Evolutionary conservation across 768 basidiomycete species (phyloP).

Genomic region (Amanita rimosa): DNA sequence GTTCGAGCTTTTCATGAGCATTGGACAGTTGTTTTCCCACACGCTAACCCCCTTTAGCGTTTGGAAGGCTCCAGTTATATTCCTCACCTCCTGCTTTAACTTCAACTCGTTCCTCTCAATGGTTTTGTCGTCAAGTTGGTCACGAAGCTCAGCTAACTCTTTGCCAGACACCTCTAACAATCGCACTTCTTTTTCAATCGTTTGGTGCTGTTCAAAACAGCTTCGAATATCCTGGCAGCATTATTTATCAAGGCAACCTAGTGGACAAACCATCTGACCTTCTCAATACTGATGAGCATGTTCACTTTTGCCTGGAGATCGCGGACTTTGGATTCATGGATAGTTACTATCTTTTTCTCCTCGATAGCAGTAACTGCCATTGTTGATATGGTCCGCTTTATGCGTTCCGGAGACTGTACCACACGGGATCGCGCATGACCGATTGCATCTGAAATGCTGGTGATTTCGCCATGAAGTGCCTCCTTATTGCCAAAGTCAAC

Average conservation of each 20-base stretch:
- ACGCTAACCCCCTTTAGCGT: constrained; percentile 40
- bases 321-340: constrained; percentile 63
- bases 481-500: constrained; percentile 27
- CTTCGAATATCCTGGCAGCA: constrained; percentile 50
- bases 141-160: constrained; percentile 55
- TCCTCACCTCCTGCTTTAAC: constrained; percentile 51
- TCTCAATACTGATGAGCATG: constrained; percentile 63
- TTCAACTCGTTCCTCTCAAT: constrained; percentile 65
- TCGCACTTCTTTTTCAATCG: constrained; percentile 55
- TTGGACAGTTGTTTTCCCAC: constrained; percentile 72
- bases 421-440: constrained; percentile 60
- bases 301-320: constrained; percentile 70
- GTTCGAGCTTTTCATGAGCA: constrained; percentile 73
- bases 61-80: neutral
- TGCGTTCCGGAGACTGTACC: constrained; percentile 86
- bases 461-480: constrained; percentile 47
- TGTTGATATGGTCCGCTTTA: constrained; percentile 69
- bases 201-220: constrained; percentile 67
- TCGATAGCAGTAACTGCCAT: constrained; percentile 60
- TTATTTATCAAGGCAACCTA: constrained; percentile 4
- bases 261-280: constrained; percentile 26
- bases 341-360: constrained; percentile 55
- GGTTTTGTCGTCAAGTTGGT: constrained; percentile 58
- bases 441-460: constrained; percentile 48
- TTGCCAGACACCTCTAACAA: constrained; percentile 57